Evolutionary conservation across 257 asterid species (phyloP).

Genomic region (Solanum rostratum): DNA sequence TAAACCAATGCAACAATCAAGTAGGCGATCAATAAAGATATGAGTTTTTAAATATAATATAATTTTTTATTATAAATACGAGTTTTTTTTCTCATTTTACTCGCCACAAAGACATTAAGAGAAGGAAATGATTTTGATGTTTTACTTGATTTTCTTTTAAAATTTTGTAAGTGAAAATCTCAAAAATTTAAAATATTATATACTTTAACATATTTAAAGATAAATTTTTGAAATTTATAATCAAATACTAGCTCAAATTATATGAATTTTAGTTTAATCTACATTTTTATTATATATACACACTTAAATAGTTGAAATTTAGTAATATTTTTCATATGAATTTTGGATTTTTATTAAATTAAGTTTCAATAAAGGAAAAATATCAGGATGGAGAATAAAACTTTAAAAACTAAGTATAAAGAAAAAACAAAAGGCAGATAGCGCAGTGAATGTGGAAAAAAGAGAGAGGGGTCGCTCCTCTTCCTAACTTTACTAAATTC

Average conservation of each 20-base stretch:
- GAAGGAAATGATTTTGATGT: too few relatives aligned
- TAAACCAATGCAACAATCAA: too few relatives aligned
- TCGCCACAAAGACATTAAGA: too few relatives aligned
- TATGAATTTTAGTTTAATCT: not conserved
- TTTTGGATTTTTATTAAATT: not conserved
- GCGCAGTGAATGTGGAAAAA: not conserved
- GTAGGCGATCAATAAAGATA: too few relatives aligned
- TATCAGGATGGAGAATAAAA: not conserved
- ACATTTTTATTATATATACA: not conserved
- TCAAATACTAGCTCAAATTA: not conserved
- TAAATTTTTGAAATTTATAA: not conserved
- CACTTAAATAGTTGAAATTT: not conserved
- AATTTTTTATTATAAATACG: too few relatives aligned
- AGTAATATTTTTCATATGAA: not conserved
- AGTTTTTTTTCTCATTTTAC: too few relatives aligned
- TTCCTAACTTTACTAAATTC: not conserved
- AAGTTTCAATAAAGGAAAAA: not conserved
- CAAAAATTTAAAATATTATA: not conserved
- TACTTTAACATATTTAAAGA: not conserved
- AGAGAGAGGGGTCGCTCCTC: not conserved
- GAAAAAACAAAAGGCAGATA: slow-evolving; percentile 24
- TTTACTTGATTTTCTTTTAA: not conserved
- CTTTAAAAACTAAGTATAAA: slow-evolving; percentile 4
- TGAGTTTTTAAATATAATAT: too few relatives aligned
- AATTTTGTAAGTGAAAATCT: not conserved